phyloP scores from a whole-genome alignment of 2,329 filamentous ascomycete genomes.

The Akanthomyces uredinophilus region DNA sequence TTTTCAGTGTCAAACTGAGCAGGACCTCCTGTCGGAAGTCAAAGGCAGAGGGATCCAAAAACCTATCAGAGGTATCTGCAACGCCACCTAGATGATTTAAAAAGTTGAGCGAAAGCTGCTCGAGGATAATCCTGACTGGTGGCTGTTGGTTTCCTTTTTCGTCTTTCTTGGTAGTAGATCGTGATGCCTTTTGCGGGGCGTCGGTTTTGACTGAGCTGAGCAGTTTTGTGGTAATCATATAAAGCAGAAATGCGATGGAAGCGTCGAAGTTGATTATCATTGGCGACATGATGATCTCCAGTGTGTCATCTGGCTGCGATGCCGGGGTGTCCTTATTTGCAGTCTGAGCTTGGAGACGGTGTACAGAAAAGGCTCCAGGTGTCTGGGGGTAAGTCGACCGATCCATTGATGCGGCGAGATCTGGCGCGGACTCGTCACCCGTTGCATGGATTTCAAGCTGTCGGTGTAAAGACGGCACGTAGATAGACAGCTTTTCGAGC shows the following conservation, averaged over 20 bases:
- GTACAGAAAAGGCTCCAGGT: slow-evolving; percentile 57
- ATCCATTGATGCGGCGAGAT: slow-evolving; percentile 28
- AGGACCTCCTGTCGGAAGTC: slow-evolving; percentile 30
- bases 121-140: slow-evolving; percentile 37
- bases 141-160: slow-evolving; percentile 19
- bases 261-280: slow-evolving; percentile 50
- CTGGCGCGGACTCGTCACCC: slow-evolving; percentile 24
- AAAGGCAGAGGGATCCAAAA: slow-evolving; percentile 36
- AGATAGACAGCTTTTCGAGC: slow-evolving; percentile 47
- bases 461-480: slow-evolving; percentile 47
- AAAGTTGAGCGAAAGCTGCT: slow-evolving; percentile 51
- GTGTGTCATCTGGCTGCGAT: slow-evolving; percentile 24
- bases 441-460: slow-evolving; percentile 34
- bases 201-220: slow-evolving; percentile 37
- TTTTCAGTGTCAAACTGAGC: slow-evolving; percentile 15
- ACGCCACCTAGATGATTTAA: slow-evolving; percentile 50
- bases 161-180: slow-evolving; percentile 19
- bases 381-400: slow-evolving; percentile 45
- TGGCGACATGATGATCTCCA: slow-evolving; percentile 50
- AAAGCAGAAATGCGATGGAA: slow-evolving; percentile 50
- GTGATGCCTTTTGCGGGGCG: slow-evolving; percentile 10
- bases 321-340: neutral
- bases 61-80: slow-evolving; percentile 44
- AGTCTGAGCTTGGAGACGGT: slow-evolving; percentile 19
- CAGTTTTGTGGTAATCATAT: slow-evolving; percentile 46